Percentiles rank a stretch among this genome's conserved stretches.
phyloP scores from a whole-genome alignment of 306 rosid genomes.

The Corylus americana region DNA sequence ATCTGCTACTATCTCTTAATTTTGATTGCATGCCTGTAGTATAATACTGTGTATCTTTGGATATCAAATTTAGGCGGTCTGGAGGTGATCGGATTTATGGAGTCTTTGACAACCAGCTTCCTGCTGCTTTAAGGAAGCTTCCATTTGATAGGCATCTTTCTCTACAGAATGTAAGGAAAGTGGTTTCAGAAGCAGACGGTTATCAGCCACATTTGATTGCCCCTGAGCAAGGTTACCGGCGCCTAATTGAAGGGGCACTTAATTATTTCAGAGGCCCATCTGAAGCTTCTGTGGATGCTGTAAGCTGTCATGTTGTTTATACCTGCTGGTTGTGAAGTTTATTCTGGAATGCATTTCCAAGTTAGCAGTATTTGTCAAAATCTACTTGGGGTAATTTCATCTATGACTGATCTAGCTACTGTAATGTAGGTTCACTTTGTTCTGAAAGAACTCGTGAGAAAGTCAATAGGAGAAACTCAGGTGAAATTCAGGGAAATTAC shows the following conservation, averaged over 20 bases:
- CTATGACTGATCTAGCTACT: conserved; percentile 22
- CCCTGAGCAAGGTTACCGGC: conserved; percentile 98
- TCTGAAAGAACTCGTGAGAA: conserved; percentile 96
- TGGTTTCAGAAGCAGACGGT: conserved; percentile 97
- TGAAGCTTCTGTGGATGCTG: conserved; percentile 99
- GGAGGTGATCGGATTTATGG: conserved; percentile 97
- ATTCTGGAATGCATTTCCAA: conserved; percentile 1
- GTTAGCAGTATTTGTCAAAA: background rate
- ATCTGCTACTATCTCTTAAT: background rate
- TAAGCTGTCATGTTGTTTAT: conserved; percentile 41
- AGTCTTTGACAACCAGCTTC: conserved; percentile 97
- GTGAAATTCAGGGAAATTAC: conserved; percentile 34
- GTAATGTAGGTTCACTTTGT: conserved; percentile 82
- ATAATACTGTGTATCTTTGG: background rate
- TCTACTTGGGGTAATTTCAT: background rate
- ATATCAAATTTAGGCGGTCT: conserved; percentile 56
- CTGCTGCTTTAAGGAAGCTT: conserved; percentile 96
- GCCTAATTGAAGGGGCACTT: conserved; percentile 84
- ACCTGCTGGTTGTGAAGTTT: conserved; percentile 5
- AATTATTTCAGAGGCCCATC: conserved; percentile 92
- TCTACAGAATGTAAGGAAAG: conserved; percentile 82
- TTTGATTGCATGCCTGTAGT: background rate
- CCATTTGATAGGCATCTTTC: conserved; percentile 99
- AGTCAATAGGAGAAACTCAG: conserved; percentile 90
- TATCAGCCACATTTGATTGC: conserved; percentile 99